Evolutionary conservation across 2,329 filamentous ascomycete genomes (phyloP), one percentile per base, ranked within the genome.

Genomic region (Aspergillus versicolor): DNA sequence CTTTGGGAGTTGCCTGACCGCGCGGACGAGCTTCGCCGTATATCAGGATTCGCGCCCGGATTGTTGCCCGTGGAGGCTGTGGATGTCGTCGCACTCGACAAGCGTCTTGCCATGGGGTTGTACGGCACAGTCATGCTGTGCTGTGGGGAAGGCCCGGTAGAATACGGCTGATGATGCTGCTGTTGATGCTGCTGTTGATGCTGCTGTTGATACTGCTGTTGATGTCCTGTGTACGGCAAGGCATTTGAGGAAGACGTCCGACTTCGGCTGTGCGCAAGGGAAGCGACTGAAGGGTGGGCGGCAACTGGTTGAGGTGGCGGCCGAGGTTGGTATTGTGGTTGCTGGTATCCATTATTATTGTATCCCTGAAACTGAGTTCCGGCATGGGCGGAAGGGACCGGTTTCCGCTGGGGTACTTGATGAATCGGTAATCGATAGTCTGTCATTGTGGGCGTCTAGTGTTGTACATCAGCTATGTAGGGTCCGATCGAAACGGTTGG

Each of bases 1-100:
- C 88, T 77, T 60, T 84, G 83, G 15, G 79, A 79, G 54, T 79
- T 80, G 61, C 82, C 84, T 21, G 91, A 95, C 66, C 91, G 87
- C 51, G 89, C 89, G 3, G 91, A 96, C 30, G 87, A 90, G 27
- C 91, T 95, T 63, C 92, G 86, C 59, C 89, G 87, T 48, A 77
- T 71, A 52, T 76, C 73, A 47, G 70, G 70, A n/a, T 45, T 58
- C 21, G 22, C 17, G 9, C 54, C 52, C 22, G 55, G 48, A 64
- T 63, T 69, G 52, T 69, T 71, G 42, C 72, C 69, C 21, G 70
- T 76, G 3, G 75, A 77, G 53, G 65, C 73, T 21, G 73, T 76
- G 19, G 74, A 77, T 13, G 70, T 72, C 41, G 74, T 77, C 15
- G 73, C 75, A 63, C 65, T 77, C 11, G 75, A 77, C 49, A 74